phyloP scores from a whole-genome alignment of 176 grass and related monocot species.

The Neostapfia colusana region DNA sequence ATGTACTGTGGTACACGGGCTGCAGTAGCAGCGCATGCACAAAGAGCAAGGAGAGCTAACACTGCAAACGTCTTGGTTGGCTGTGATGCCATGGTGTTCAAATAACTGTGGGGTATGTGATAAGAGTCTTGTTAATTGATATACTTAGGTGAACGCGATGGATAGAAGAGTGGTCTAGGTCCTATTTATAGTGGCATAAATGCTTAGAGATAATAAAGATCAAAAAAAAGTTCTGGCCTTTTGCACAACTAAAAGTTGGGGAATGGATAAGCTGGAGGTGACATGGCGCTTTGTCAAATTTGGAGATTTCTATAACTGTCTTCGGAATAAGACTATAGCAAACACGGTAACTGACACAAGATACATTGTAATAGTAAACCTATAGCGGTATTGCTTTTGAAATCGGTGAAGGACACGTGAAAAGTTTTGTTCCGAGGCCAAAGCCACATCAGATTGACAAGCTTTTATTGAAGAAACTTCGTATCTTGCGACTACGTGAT shows the following conservation, averaged over 20 bases:
- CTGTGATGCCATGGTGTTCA: background rate
- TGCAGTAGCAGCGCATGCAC: background rate
- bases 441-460: too few relatives aligned
- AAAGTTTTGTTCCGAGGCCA: too few relatives aligned
- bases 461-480: too few relatives aligned
- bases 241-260: background rate
- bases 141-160: background rate
- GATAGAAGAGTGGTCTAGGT: background rate
- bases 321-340: background rate
- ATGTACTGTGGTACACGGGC: background rate
- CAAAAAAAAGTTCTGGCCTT: too few relatives aligned
- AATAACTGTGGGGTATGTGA: background rate
- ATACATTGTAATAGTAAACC: too few relatives aligned
- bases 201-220: background rate
- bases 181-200: background rate
- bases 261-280: background rate
- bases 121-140: too few relatives aligned
- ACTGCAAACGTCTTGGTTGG: background rate
- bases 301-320: background rate
- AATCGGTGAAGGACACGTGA: too few relatives aligned
- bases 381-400: too few relatives aligned
- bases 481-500: too few relatives aligned
- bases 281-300: background rate
- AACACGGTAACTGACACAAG: background rate
- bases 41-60: background rate